Evolutionary conservation across 257 asterid species (phyloP).

Genomic region (Phtheirospermum japonicum): DNA sequence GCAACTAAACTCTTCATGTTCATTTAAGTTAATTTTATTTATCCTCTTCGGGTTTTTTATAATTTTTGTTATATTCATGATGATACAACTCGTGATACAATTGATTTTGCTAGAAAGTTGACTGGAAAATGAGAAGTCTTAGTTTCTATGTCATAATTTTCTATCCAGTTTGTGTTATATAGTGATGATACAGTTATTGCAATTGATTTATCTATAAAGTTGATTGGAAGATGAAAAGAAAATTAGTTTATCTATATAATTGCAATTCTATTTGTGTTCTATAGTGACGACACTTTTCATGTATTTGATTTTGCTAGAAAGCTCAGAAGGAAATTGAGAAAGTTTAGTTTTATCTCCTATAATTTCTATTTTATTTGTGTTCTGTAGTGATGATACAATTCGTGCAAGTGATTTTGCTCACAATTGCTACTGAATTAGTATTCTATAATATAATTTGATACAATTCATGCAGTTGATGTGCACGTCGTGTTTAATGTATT

Average conservation of each 20-base stretch:
- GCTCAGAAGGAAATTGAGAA: background rate
- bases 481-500: background rate
- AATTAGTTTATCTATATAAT: too few relatives aligned
- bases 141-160: background rate
- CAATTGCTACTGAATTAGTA: background rate
- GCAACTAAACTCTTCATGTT: conserved; percentile 19
- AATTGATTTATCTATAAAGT: too few relatives aligned
- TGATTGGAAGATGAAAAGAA: too few relatives aligned
- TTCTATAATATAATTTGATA: background rate
- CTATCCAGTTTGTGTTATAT: too few relatives aligned
- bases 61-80: too few relatives aligned
- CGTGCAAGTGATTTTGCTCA: background rate
- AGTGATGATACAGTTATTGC: background rate
- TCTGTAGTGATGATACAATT: background rate
- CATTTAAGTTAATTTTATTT: conserved; percentile 22
- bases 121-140: background rate
- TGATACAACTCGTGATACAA: too few relatives aligned
- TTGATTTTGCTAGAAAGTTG: background rate
- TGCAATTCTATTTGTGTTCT: too few relatives aligned
- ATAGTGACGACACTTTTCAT: too few relatives aligned
- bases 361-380: background rate
- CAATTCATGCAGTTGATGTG: background rate
- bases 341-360: too few relatives aligned
- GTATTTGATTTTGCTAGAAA: too few relatives aligned
- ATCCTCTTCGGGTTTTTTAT: too few relatives aligned